Base-by-base conservation (phyloP, 805 yeast species). In the Suhomyces kilbournensis region DNA sequence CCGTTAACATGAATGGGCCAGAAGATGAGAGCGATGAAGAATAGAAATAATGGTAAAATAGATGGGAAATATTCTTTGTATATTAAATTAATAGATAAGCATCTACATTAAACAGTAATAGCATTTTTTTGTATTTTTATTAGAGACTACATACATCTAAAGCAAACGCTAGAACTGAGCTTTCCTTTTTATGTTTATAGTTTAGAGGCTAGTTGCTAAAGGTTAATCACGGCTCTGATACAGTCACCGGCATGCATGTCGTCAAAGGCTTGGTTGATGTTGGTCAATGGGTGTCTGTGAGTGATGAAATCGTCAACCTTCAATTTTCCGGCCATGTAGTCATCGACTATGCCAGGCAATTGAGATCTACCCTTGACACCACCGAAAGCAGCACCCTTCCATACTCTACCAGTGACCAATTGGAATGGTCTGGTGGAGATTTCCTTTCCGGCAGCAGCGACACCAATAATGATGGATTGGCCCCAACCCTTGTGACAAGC, bases 401-500 rank as follows among this genome's bases (percentile, higher is more conserved):
- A 93, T 49, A 89, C 96, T 76, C 99, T 86, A 63, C 99, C 99
- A 42, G 98, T 94, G 59, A 94, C 98, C 72, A 94, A 83, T 79
- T 93, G 98, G 89, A 94, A 94, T 56, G 99, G 99, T 75, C 98
- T 85, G 46, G 98, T 94, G 53, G 96, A 75, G 58, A 96, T 92
- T 76, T 94, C 98, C 75, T 91, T 80, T 60, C 99, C 99, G 40
- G 97, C 96, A 60, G 97, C 96, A 46, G 99, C 99, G 61, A 94
- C 99, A 71, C 99, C 99, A 68, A 94, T 94, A 64, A 94, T 79
- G 62, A 93, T 81, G 20, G 97, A 90, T 67, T 86, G 84, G 74
- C 99, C 99, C 97, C 99, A 94, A 59, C 99, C 99, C 75, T 92
- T 93, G 78, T 94, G 98, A 71, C 97, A 91, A 20, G 96, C 89